Conservation (phyloP, 176 grass and related monocot genomes). For the Paspalum vaginatum region DNA sequence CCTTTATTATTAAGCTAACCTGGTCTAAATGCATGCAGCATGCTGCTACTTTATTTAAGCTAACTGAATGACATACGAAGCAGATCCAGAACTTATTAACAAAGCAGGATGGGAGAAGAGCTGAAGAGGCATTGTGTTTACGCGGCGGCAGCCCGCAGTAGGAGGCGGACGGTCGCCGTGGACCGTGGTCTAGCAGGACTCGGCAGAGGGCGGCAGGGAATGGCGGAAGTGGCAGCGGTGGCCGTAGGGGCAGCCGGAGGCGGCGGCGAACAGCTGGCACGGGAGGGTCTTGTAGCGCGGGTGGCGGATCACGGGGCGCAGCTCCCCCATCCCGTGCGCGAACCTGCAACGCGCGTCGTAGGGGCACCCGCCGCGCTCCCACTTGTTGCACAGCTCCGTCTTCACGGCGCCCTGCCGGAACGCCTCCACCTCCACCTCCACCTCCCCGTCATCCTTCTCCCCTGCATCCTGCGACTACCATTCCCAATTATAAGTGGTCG, state of each 20-base stretch:
- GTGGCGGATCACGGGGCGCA: constrained; percentile 83
- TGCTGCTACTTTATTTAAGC: background rate
- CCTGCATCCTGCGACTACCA: constrained; percentile 39
- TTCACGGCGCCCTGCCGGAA: constrained; percentile 68
- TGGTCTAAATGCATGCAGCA: background rate
- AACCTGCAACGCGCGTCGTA: constrained; percentile 73
- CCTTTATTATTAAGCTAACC: background rate
- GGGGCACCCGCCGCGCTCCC: constrained; percentile 57
- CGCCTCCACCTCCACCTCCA: constrained; percentile 73
- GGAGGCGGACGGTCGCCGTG: constrained; percentile 5
- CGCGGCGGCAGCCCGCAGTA: constrained; percentile 13
- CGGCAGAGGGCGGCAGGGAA: constrained; percentile 20
- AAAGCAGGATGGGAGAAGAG: background rate
- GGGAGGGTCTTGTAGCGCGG: constrained; percentile 80
- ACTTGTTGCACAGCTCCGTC: constrained; percentile 96
- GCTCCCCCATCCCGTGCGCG: constrained; percentile 76
- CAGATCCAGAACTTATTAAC: background rate
- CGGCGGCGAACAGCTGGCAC: constrained; percentile 61
- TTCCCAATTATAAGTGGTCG: constrained; percentile 8
- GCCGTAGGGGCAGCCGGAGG: constrained; percentile 75
- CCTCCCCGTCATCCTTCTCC: constrained; percentile 46
- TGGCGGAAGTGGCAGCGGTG: constrained; percentile 87
- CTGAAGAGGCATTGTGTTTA: background rate
- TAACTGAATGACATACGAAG: constrained; percentile 14
- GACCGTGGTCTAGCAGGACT: constrained; percentile 38